A percentile compares a stretch with the other conserved stretches of the same genome.
These are phyloP conservation scores for Pythium plurisporium DNA, from an alignment of 352 stramenopile genomes.

Conservation along the genomic window DNA sequence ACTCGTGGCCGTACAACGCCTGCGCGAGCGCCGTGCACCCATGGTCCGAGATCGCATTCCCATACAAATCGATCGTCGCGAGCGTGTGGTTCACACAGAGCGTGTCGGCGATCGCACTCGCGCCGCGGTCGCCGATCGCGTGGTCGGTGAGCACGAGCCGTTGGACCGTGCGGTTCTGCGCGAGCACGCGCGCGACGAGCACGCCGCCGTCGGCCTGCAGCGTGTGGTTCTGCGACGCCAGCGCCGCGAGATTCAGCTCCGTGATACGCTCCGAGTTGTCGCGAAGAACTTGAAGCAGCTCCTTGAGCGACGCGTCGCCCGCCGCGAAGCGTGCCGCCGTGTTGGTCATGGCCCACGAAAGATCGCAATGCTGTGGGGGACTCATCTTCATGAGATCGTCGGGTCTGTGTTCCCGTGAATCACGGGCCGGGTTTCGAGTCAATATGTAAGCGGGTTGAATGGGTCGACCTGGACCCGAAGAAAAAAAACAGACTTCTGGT, in stretches of 20 bases:
- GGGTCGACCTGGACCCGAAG: no score
- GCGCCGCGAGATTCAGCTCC: conserved; percentile 2
- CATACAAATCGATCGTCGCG: conserved; percentile 59
- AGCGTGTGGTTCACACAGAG: conserved; percentile 63
- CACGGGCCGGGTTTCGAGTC: no score
- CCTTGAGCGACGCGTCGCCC: conserved; percentile 10
- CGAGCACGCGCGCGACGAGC: conserved; percentile 60
- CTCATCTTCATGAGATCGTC: no score
- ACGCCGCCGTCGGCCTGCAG: conserved; percentile 46
- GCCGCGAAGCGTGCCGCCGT: neutral
- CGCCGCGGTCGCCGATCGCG: conserved; percentile 58
- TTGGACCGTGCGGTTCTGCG: conserved; percentile 52
- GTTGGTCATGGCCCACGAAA: no score
- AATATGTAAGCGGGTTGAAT: no score
- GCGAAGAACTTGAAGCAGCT: conserved; percentile 1
- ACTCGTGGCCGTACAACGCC: conserved; percentile 69
- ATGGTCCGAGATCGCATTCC: conserved; percentile 63
- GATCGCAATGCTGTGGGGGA: no score
- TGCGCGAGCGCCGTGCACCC: conserved; percentile 54
- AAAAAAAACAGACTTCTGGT: no score
- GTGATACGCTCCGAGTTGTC: neutral
- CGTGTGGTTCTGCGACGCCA: conserved; percentile 36
- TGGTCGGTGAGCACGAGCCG: conserved; percentile 68
- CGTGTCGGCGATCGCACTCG: conserved; percentile 61
- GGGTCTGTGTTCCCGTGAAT: no score